Percentiles rank a stretch among this genome's conserved stretches.
These are phyloP conservation scores for Geranium brycei DNA, from an alignment of 345 rosid species.

Conservation along the genomic window DNA sequence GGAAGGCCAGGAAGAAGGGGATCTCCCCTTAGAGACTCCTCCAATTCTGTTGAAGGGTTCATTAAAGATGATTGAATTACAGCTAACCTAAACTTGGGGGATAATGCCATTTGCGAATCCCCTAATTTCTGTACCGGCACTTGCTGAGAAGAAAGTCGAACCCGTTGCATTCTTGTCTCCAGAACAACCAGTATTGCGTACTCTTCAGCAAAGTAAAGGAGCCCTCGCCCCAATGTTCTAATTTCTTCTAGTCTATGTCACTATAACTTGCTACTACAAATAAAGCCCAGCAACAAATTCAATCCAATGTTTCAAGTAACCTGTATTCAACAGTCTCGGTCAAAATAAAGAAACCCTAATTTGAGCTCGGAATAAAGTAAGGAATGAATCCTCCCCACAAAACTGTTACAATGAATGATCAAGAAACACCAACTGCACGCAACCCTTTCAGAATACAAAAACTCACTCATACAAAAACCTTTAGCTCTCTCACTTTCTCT, in stretches of 20 bases:
- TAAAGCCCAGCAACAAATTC: background rate
- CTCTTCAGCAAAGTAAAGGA: background rate
- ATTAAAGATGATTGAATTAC: conserved; percentile 39
- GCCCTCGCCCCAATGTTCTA: conserved; percentile 3
- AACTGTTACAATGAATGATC: background rate
- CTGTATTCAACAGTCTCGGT: conserved; percentile 4
- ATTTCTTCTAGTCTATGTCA: conserved; percentile 4
- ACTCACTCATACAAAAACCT: background rate
- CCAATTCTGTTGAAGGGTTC: conserved; percentile 33
- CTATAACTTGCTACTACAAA: background rate
- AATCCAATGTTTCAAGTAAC: conserved; percentile 1
- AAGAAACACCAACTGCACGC: background rate
- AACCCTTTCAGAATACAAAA: background rate
- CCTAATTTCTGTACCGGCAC: conserved; percentile 63
- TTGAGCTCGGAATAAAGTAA: background rate
- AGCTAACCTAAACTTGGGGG: conserved; percentile 65
- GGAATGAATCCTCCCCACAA: background rate
- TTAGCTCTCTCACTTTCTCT: background rate
- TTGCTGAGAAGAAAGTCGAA: conserved; percentile 57
- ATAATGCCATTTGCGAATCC: conserved; percentile 62
- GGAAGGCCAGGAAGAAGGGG: conserved; percentile 83
- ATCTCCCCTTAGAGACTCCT: conserved; percentile 32
- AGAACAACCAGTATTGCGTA: background rate
- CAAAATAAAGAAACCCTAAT: background rate
- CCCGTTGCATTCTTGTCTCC: conserved; percentile 53